Percentiles rank a stretch among this genome's conserved stretches.
Evolutionary conservation across 371 early-diverging fungal genomes (phyloP).

Genomic region (Blyttiomyces sp.): DNA sequence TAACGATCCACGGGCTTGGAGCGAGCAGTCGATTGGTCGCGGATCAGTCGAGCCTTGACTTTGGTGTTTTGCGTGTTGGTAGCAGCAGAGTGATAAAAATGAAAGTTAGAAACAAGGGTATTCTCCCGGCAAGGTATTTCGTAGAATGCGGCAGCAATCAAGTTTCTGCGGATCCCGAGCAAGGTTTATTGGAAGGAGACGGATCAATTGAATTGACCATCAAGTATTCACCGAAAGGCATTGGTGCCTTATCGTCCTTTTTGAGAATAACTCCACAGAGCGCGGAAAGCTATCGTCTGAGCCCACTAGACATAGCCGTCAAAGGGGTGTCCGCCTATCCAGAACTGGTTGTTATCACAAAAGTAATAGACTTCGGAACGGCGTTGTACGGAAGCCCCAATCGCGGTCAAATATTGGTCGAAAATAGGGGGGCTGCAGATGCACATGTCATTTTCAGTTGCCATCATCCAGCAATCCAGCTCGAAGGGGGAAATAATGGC

Average conservation of each 20-base stretch:
- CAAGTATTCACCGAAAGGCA: slow-evolving; percentile 33
- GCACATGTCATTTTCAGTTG: slow-evolving; percentile 46
- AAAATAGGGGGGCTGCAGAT: slow-evolving; percentile 53
- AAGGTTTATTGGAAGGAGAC: slow-evolving; percentile 48
- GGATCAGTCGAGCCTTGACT: slow-evolving; percentile 31
- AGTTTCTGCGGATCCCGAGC: slow-evolving; percentile 51
- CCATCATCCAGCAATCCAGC: slow-evolving; percentile 40
- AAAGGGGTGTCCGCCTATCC: slow-evolving; percentile 50
- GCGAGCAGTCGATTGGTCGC: slow-evolving; percentile 35
- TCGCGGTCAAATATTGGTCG: slow-evolving; percentile 35
- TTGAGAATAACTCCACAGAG: slow-evolving; percentile 29
- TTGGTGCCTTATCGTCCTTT: slow-evolving; percentile 22
- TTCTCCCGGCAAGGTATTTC: slow-evolving; percentile 40
- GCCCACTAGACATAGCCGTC: slow-evolving; percentile 34
- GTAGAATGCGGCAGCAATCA: slow-evolving; percentile 38
- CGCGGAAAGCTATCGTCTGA: slow-evolving; percentile 24
- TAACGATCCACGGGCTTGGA: slow-evolving; percentile 44
- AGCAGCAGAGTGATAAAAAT: slow-evolving; percentile 27
- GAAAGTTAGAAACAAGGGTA: slow-evolving; percentile 36
- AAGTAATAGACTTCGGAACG: slow-evolving; percentile 48
- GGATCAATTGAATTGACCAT: slow-evolving; percentile 34
- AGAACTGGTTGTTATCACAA: slow-evolving; percentile 46
- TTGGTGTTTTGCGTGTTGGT: slow-evolving; percentile 50
- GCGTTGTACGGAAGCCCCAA: slow-evolving; percentile 49
- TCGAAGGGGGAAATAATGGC: slow-evolving; percentile 28